Evolutionary conservation across 257 asterid species (phyloP).

Genomic region (Solanum gandarillasii): DNA sequence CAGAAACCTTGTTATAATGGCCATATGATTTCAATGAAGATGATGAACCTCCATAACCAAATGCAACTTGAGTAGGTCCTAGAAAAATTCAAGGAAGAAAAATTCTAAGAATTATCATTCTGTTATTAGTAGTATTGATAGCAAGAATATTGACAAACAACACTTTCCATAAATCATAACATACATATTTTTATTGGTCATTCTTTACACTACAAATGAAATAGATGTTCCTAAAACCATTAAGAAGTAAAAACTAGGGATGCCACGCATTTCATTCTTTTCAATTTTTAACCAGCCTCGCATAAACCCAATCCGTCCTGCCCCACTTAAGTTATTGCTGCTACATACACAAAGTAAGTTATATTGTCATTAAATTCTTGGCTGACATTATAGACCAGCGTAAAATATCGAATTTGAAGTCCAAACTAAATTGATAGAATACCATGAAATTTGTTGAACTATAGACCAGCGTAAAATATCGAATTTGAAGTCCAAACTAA

Average conservation of each 20-base stretch:
- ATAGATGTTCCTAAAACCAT: background rate
- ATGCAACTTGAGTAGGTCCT: constrained; percentile 40
- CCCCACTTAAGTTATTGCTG: background rate
- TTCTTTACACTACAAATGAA: background rate
- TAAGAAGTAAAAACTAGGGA: background rate
- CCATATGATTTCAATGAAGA: constrained; percentile 30
- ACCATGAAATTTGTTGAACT: background rate
- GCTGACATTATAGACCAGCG: background rate
- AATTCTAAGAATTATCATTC: background rate
- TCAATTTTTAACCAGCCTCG: no score
- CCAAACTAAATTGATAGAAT: background rate
- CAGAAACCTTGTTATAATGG: constrained; percentile 4
- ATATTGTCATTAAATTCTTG: background rate
- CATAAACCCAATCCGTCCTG: background rate
- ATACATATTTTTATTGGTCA: background rate
- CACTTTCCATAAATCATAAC: background rate
- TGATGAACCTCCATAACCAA: constrained; percentile 49
- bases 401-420: background rate
- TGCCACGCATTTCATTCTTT: no score
- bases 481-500: background rate
- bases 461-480: background rate
- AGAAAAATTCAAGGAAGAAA: constrained; percentile 23
- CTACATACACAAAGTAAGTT: background rate
- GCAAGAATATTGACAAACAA: background rate
- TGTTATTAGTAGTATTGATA: background rate